Base-by-base conservation (phyloP, 192 early-diverging fungal species). In the Coemansia sp. region DNA sequence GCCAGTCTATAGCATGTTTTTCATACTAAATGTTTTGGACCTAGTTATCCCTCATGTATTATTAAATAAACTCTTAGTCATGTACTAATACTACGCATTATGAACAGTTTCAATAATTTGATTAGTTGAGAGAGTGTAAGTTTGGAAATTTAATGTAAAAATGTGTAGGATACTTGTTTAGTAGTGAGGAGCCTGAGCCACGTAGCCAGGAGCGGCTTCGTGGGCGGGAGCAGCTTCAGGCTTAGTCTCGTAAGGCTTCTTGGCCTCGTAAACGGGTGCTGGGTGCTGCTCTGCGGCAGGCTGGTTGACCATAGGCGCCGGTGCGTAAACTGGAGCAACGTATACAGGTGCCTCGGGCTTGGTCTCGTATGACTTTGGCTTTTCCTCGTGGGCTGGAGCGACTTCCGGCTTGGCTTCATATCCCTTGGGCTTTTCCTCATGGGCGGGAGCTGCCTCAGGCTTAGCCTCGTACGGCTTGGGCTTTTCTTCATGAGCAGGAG, bases 131-230 rank as follows among this genome's bases (percentile, higher is more conserved):
- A 17, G 42, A 5, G 10, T 8, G 8, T 45, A 14, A 17, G 3
- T 46, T 37, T 50, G 24, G 24, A 56, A 65, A 41, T 35, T 19
- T 19, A 61, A 36, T 46, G 27, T 34, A 67, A 63, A 62, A 41
- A 59, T n/a, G 57, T 13, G 13, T 64, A 14, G 39, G 19, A 45
- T 14, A 63, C 0, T 34, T 31, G 29, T 42, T 65, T 80, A 80
- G 63, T 74, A 80, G 66, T 69, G 78, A 29, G 78, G 78, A 7
- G 69, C 78, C 16, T 62, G 56, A 44, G 72, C 72, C 56, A 45
- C 13, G 54, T 74, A 74, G 10, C 36, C 66, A 40, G 66, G 72
- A 6, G 60, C 72, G 3, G 54, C 66, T 33, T 64, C 63, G 29
- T 64, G 69, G 16, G 62, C 69, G 21, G 62, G 69, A n/a, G 50